These are phyloP conservation scores for Claviceps paspali DNA, from an alignment of 2,329 filamentous ascomycete genomes.

Conservation along the genomic window DNA sequence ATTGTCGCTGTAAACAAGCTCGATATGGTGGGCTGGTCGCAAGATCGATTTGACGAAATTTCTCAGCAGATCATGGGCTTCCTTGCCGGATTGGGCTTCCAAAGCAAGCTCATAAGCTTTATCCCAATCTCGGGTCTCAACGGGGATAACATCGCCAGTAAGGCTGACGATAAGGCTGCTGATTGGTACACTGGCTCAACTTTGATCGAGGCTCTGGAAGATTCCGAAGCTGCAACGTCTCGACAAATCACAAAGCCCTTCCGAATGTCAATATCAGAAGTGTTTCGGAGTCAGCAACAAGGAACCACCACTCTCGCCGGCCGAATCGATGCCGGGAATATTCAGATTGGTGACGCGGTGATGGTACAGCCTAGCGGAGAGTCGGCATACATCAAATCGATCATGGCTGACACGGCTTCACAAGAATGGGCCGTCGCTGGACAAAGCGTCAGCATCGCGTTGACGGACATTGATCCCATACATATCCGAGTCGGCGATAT, in stretches of 20 bases:
- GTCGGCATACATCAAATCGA: slow-evolving; percentile 62
- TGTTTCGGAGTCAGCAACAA: slow-evolving; percentile 66
- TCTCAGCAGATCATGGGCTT: slow-evolving; percentile 71
- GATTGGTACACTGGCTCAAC: slow-evolving; percentile 73
- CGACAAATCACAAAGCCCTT: slow-evolving; percentile 65
- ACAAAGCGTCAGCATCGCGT: slow-evolving; percentile 72
- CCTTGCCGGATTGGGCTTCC: slow-evolving; percentile 67
- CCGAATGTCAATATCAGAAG: slow-evolving; percentile 73
- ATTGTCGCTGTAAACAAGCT: slow-evolving; percentile 94
- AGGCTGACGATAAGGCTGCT: slow-evolving; percentile 37
- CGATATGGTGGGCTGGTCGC: slow-evolving; percentile 71
- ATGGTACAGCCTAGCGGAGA: slow-evolving; percentile 70
- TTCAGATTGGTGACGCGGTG: slow-evolving; percentile 73
- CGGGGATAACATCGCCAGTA: slow-evolving; percentile 67
- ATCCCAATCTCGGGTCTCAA: slow-evolving; percentile 80
- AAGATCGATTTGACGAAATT: slow-evolving; percentile 74
- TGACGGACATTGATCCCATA: slow-evolving; percentile 70
- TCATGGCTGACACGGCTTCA: slow-evolving; percentile 59
- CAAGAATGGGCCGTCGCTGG: slow-evolving; percentile 87
- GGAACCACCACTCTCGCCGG: slow-evolving; percentile 77
- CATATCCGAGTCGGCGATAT: slow-evolving; percentile 78
- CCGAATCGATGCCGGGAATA: slow-evolving; percentile 65
- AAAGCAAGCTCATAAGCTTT: slow-evolving; percentile 66
- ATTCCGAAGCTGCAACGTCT: slow-evolving; percentile 51
- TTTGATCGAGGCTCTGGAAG: slow-evolving; percentile 70